Evolutionary conservation across 2,329 filamentous ascomycete genomes (phyloP), one percentile per base, ranked within the genome.

Genomic region (Macrophomina pseudophaseolina): DNA sequence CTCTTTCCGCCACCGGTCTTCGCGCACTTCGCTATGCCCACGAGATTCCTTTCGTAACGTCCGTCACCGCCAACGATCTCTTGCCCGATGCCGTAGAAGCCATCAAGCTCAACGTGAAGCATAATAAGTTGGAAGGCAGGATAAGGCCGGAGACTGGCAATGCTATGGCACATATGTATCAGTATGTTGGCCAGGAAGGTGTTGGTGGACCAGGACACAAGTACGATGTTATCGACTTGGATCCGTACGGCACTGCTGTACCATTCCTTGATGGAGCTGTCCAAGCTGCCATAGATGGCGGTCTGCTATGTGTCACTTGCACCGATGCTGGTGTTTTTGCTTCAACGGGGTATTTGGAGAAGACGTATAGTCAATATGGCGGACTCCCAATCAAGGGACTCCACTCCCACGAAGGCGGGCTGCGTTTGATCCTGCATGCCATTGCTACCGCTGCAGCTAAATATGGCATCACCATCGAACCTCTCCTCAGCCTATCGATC

Each of bases 261-360:
- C 91, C 92, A 1, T 99, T 99, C 78, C 86, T 99, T 64, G 95
- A 99, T 75, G 89, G 92, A 1, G 93, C 95, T 1, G 84, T 99
- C 8, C 94, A 97, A 79, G 88, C 92, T 1, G 86, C 97, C 7
- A 88, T 91, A 70, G 92, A 97, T 72, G 94, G 94, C 1, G 95
- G 95, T 4, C 84, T 99, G 46, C 85, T 99, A 4, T 97, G 94
- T 76, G 91, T 99, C 5, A 99, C 95, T 1, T 99, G 95, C 79
- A 99, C 95, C 0, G 95, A 99, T 78, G 94, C 94, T 9, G 93
- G 91, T 9, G 92, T 99, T 2, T 99, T 94, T 86, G 94, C 94
- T 1, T 97, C 94, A 0, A 91, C 92, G 71, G 93, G 94, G 66
- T 99, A 98, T 75, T 89, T 92, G 1, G 95, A 99, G 78, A 99